Evolutionary conservation across 441 rosid genomes (phyloP).

Genomic region (Melastoma candidum): DNA sequence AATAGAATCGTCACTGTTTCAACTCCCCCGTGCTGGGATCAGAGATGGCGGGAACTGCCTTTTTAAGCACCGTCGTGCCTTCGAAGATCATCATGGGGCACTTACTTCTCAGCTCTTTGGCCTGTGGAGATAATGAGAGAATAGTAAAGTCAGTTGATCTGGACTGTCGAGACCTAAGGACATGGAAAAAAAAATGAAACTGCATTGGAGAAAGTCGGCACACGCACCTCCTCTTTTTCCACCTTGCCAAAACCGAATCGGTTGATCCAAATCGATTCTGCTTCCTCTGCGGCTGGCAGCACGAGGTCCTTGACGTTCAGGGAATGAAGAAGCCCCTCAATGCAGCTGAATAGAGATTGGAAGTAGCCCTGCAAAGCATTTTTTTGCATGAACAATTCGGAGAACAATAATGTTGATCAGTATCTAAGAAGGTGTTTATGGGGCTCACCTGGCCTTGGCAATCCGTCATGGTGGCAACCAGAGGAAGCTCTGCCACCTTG

Average conservation of each 20-base stretch:
- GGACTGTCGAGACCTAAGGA: not conserved
- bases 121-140: constrained; percentile 26
- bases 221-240: constrained; percentile 49
- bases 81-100: constrained; percentile 72
- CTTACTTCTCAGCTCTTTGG: constrained; percentile 40
- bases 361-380: constrained; percentile 64
- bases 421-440: not conserved
- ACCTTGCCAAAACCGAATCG: constrained; percentile 67
- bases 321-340: constrained; percentile 62
- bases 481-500: constrained; percentile 86
- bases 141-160: too few relatives aligned
- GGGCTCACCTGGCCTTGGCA: constrained; percentile 57
- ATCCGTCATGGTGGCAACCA: constrained; percentile 70
- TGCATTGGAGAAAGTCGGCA: too few relatives aligned
- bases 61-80: constrained; percentile 77
- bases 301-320: constrained; percentile 57
- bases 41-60: constrained; percentile 41
- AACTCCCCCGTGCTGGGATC: constrained; percentile 17
- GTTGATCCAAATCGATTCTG: constrained; percentile 76
- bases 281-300: constrained; percentile 90
- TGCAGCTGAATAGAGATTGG: constrained; percentile 58
- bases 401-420: not conserved
- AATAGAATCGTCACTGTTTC: constrained; percentile 10
- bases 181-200: too few relatives aligned
- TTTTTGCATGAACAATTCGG: not conserved